Evolutionary conservation across 257 asterid genomes (phyloP).

Genomic region (Solanum chilense): DNA sequence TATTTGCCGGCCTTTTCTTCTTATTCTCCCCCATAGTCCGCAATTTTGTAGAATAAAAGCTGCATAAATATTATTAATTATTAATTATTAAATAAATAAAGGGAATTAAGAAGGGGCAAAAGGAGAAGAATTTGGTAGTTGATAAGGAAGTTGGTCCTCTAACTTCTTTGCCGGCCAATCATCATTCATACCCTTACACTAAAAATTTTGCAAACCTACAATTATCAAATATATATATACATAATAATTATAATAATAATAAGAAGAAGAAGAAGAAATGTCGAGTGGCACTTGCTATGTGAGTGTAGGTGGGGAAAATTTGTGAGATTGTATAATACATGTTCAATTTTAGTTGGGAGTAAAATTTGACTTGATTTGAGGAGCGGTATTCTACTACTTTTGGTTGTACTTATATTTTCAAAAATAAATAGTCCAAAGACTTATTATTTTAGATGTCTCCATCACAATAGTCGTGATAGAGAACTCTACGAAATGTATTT

Average conservation of each 20-base stretch:
- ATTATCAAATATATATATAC: no score
- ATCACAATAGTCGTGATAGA: no score
- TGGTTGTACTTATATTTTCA: no score
- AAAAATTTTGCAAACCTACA: neutral
- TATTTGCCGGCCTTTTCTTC: neutral
- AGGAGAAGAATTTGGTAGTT: neutral
- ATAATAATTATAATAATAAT: no score
- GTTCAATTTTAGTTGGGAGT: no score
- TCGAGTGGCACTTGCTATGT: neutral
- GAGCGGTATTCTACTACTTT: no score
- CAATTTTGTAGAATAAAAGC: neutral
- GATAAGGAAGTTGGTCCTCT: neutral
- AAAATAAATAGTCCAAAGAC: no score
- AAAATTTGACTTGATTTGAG: no score
- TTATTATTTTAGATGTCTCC: no score
- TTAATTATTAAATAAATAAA: neutral
- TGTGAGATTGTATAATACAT: no score
- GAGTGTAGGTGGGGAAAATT: neutral
- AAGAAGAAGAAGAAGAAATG: no score
- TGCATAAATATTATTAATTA: neutral
- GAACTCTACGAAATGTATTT: no score
- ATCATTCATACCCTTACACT: neutral
- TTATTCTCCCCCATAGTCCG: neutral
- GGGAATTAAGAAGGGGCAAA: neutral
- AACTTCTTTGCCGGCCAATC: neutral